phyloP scores from a whole-genome alignment of 306 rosid species.

The Alnus rubra region DNA sequence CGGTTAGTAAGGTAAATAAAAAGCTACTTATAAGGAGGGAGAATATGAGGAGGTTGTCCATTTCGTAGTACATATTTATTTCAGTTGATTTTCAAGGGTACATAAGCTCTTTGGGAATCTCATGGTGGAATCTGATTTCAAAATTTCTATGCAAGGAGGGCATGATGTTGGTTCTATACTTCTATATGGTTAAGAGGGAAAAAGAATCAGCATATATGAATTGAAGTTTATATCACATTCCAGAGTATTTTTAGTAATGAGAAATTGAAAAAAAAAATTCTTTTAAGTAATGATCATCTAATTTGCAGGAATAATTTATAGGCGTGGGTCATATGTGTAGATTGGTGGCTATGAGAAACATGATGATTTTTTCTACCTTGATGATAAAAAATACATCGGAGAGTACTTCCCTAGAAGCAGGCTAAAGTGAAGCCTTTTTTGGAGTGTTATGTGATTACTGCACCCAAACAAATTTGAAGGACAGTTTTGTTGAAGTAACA shows the following conservation, averaged over 20 bases:
- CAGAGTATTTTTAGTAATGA: neutral
- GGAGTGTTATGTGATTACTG: neutral
- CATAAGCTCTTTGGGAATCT: slow-evolving; percentile 21
- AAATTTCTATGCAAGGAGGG: slow-evolving; percentile 9
- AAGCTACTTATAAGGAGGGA: slow-evolving; percentile 12
- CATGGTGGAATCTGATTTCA: slow-evolving; percentile 15
- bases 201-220: neutral
- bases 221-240: slow-evolving; percentile 9
- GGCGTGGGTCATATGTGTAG: neutral
- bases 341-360: neutral
- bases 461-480: neutral
- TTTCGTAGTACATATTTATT: neutral
- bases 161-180: slow-evolving; percentile 3
- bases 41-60: neutral
- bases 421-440: neutral
- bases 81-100: neutral
- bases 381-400: neutral
- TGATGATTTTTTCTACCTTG: neutral
- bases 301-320: neutral
- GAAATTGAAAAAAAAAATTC: neutral
- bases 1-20: neutral
- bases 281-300: slow-evolving; percentile 13
- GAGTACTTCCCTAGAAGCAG: neutral
- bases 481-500: neutral
- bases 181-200: neutral